Conservation (phyloP, 2,329 filamentous ascomycete genomes). For the Colletotrichum brevisporum region DNA sequence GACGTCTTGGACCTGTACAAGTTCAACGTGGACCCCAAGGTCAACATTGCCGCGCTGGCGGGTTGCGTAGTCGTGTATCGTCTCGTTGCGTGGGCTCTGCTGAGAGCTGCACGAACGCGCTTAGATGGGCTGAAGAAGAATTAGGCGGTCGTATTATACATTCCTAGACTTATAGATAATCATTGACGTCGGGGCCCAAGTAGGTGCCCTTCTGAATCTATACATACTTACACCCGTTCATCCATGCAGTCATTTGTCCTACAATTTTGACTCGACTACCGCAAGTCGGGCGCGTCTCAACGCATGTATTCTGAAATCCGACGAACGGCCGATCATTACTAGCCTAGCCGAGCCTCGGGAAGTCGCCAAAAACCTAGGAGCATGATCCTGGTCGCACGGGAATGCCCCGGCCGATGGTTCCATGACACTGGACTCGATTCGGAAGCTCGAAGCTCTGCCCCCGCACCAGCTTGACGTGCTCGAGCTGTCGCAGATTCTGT, state of each 20-base stretch:
- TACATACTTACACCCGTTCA: background rate
- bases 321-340: constrained; percentile 30
- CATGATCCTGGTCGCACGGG: constrained; percentile 18
- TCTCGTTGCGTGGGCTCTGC: constrained; percentile 70
- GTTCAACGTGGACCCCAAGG: constrained; percentile 71
- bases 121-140: constrained; percentile 56
- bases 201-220: background rate
- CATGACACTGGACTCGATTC: constrained; percentile 10
- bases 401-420: constrained; percentile 7
- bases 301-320: constrained; percentile 21
- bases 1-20: constrained; percentile 78
- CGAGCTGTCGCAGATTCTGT: background rate
- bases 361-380: background rate
- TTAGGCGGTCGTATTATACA: background rate
- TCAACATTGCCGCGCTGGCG: constrained; percentile 74
- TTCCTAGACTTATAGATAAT: background rate
- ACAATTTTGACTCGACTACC: background rate
- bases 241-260: background rate
- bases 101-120: constrained; percentile 68
- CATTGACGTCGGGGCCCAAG: background rate
- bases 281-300: background rate
- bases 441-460: constrained; percentile 28
- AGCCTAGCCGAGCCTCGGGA: constrained; percentile 26
- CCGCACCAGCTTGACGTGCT: constrained; percentile 24
- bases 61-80: constrained; percentile 76